These are phyloP conservation scores for Agaricus subrufescens DNA, from an alignment of 768 basidiomycete genomes.

Conservation along the genomic window DNA sequence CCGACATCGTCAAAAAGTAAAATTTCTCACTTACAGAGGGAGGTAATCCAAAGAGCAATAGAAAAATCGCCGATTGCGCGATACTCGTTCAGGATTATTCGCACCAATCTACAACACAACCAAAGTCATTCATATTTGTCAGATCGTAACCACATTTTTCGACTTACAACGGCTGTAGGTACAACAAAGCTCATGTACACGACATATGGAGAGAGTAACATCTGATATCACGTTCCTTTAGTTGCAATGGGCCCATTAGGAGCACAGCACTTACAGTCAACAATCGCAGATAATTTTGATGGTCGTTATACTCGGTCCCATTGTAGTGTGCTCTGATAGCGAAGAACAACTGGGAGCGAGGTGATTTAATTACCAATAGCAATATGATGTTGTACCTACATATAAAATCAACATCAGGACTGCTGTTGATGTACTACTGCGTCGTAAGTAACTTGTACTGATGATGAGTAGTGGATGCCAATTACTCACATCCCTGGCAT, in stretches of 20 bases:
- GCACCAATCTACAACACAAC: slow-evolving; percentile 30
- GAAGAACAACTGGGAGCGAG: slow-evolving; percentile 37
- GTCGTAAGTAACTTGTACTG: background rate
- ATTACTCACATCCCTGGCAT: slow-evolving; percentile 39
- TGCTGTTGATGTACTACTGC: slow-evolving; percentile 33
- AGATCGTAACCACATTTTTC: background rate
- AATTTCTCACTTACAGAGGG: slow-evolving; percentile 26
- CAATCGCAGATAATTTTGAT: slow-evolving; percentile 27
- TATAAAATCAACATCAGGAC: slow-evolving; percentile 39
- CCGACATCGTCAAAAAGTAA: background rate
- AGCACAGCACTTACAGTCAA: slow-evolving; percentile 30
- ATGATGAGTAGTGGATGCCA: background rate
- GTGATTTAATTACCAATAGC: background rate
- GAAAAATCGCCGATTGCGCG: slow-evolving; percentile 45
- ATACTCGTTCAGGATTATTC: slow-evolving; percentile 27
- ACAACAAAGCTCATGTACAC: slow-evolving; percentile 32
- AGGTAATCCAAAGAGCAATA: slow-evolving; percentile 41
- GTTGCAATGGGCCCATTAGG: background rate
- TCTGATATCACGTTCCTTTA: slow-evolving; percentile 19
- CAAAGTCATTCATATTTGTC: background rate
- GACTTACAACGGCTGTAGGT: slow-evolving; percentile 35
- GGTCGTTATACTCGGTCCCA: slow-evolving; percentile 25
- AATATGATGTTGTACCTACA: slow-evolving; percentile 18
- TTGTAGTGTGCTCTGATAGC: slow-evolving; percentile 32
- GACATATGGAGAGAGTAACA: slow-evolving; percentile 38